Percentiles rank a stretch among this genome's conserved stretches.
Evolutionary conservation across 2,329 filamentous ascomycete genomes (phyloP).

Genomic region (Aotearoamyces nothofagi): DNA sequence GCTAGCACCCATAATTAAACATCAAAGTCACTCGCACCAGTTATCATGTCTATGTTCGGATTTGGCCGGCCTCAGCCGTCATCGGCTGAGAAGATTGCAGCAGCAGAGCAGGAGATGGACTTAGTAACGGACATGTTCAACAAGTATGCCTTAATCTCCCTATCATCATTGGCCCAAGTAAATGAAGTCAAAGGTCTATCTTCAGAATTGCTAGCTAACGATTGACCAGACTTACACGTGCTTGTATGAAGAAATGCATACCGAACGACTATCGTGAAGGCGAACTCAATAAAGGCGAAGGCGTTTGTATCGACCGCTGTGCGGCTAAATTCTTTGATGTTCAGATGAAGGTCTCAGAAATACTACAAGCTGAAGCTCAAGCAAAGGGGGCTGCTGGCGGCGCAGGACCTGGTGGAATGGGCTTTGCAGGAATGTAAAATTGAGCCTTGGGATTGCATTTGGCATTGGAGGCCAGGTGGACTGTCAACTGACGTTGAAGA

Average conservation of each 20-base stretch:
- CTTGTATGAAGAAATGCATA: constrained; percentile 89
- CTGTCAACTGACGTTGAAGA: too few relatives aligned
- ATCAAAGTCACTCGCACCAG: too few relatives aligned
- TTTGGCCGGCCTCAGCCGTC: constrained; percentile 68
- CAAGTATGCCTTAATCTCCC: constrained; percentile 46
- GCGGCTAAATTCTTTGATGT: constrained; percentile 98
- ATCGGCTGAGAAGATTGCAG: constrained; percentile 93
- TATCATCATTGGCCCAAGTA: too few relatives aligned
- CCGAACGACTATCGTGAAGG: constrained; percentile 85
- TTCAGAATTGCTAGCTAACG: constrained; percentile 3
- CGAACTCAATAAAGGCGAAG: constrained; percentile 98
- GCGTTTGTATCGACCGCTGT: constrained; percentile 94
- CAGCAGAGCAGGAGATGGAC: constrained; percentile 93
- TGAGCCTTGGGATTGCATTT: neutral
- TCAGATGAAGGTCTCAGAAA: constrained; percentile 93
- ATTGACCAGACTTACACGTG: constrained; percentile 57
- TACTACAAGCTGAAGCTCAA: constrained; percentile 80
- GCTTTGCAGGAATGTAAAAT: constrained; percentile 29
- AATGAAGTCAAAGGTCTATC: too few relatives aligned
- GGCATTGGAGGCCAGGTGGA: too few relatives aligned
- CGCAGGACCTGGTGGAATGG: constrained; percentile 25
- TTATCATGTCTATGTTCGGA: constrained; percentile 62
- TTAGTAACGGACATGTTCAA: constrained; percentile 97
- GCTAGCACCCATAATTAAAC: too few relatives aligned
- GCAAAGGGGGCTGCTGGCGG: constrained; percentile 42